phyloP scores from a whole-genome alignment of 2,329 filamentous ascomycete species.

The Aschersonia sp. region DNA sequence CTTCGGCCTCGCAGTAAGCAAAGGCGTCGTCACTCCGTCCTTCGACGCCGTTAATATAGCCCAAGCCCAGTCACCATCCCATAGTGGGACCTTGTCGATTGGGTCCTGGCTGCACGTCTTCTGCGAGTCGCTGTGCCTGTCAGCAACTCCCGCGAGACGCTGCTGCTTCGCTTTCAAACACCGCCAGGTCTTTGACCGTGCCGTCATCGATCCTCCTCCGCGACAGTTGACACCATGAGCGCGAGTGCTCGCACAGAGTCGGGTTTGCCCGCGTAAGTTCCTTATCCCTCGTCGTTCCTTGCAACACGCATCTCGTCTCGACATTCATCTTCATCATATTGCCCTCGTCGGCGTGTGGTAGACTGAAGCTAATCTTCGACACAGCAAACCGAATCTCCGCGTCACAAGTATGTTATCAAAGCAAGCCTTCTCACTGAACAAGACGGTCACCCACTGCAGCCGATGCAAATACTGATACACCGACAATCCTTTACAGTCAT shows the following conservation, averaged over 20 bases:
- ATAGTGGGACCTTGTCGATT: not conserved
- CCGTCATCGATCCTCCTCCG: not conserved
- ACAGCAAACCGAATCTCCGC: conserved; percentile 72
- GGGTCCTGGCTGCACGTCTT: not conserved
- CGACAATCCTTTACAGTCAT: conserved; percentile 51
- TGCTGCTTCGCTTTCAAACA: not conserved
- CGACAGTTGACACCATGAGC: conserved; percentile 8
- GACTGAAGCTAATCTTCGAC: conserved; percentile 15
- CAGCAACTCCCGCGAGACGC: not conserved
- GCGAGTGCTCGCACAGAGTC: conserved; percentile 20
- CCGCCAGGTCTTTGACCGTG: not conserved
- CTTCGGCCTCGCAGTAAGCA: not conserved
- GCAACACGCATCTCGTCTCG: not conserved
- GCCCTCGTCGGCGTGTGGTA: not conserved
- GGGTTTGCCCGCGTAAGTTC: conserved; percentile 20
- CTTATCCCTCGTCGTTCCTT: not conserved
- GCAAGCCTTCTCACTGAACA: no score
- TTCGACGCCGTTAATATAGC: conserved; percentile 1
- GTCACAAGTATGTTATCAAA: conserved; percentile 61
- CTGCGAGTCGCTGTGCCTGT: not conserved
- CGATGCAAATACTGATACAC: conserved; percentile 18
- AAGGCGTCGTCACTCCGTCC: conserved; percentile 1
- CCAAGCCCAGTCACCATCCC: conserved; percentile 1
- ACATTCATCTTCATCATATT: not conserved
- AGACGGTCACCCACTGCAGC: not conserved